Conservation (phyloP, 805 yeast genomes). For the Monosporozyma unispora region DNA sequence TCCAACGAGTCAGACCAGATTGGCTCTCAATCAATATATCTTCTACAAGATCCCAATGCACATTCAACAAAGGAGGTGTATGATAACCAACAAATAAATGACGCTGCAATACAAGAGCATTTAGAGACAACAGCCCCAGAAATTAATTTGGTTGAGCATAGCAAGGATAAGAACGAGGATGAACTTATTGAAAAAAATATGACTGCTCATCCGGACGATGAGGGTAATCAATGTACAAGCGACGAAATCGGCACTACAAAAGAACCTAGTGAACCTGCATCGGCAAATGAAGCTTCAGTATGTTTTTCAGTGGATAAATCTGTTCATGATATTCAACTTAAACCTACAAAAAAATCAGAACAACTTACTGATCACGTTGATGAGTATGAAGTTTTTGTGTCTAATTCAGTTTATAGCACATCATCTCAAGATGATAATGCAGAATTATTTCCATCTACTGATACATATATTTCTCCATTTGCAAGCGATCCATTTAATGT, state of each 20-base stretch:
- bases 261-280: background rate
- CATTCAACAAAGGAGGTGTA: too few relatives aligned
- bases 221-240: too few relatives aligned
- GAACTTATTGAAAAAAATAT: background rate
- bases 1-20: background rate
- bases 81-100: too few relatives aligned
- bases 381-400: constrained; percentile 13
- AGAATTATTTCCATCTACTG: constrained; percentile 2
- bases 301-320: constrained; percentile 14
- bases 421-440: constrained; percentile 17
- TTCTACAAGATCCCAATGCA: background rate
- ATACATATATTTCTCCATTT: constrained; percentile 19
- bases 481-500: constrained; percentile 13
- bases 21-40: background rate
- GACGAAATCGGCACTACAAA: background rate
- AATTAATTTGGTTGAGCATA: too few relatives aligned
- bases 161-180: background rate
- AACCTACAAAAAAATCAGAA: background rate
- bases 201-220: too few relatives aligned
- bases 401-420: constrained; percentile 19
- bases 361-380: background rate
- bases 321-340: background rate
- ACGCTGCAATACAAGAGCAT: background rate
- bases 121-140: too few relatives aligned
- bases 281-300: constrained; percentile 7